Conservation (phyloP, 2,329 filamentous ascomycete species). For the Aspergillus sp. region DNA sequence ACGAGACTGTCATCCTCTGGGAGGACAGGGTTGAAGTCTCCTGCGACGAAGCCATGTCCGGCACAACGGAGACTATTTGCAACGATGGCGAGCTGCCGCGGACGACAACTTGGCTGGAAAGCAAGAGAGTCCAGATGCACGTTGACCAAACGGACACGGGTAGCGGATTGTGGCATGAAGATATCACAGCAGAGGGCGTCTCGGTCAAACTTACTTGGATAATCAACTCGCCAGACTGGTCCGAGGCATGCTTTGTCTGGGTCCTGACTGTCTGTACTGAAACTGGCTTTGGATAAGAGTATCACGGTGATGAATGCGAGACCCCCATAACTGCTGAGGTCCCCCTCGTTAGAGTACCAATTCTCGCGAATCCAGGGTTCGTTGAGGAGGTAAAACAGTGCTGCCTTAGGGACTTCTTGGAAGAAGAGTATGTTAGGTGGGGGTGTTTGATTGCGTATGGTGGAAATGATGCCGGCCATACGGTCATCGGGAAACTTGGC, state of each 20-base stretch:
- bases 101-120: slow-evolving; percentile 31
- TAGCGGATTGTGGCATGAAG: slow-evolving; percentile 6
- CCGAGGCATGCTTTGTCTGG: slow-evolving; percentile 24
- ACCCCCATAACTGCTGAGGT: not conserved
- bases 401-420: slow-evolving; percentile 35
- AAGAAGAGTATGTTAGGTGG: slow-evolving; percentile 38
- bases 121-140: slow-evolving; percentile 44
- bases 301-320: not conserved
- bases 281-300: not conserved
- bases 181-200: slow-evolving; percentile 16
- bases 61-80: slow-evolving; percentile 26
- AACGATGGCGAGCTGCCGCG: slow-evolving; percentile 32
- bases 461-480: slow-evolving; percentile 30
- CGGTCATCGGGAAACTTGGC: slow-evolving; percentile 18
- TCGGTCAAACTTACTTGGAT: slow-evolving; percentile 30
- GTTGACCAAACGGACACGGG: slow-evolving; percentile 37
- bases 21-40: slow-evolving; percentile 45
- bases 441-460: slow-evolving; percentile 17
- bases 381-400: slow-evolving; percentile 26
- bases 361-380: slow-evolving; percentile 27
- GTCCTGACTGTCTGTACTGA: slow-evolving; percentile 18
- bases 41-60: slow-evolving; percentile 39
- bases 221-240: slow-evolving; percentile 35
- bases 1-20: slow-evolving; percentile 38
- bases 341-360: slow-evolving; percentile 25